Base-by-base conservation (phyloP, 2,329 filamentous ascomycete genomes). In the Pyrenophora graminea region DNA sequence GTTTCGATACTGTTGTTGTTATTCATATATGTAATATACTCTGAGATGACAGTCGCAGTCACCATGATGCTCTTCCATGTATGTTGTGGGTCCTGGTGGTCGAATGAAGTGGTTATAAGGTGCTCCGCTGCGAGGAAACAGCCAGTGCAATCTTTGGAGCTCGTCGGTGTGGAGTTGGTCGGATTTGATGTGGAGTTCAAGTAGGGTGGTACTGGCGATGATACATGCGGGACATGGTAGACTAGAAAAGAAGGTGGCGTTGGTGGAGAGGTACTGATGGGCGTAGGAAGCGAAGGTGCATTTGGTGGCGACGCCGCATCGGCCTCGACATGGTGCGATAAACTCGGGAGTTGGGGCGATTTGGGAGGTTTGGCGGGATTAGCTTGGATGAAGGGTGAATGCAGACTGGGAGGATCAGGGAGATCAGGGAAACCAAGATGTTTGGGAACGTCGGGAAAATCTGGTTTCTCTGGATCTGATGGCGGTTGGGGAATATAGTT, bases 51-150 rank as follows among this genome's bases (percentile, higher is more conserved):
- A 1, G 67, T 72, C 27, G 61, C 59, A 10, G 67, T 68, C 3
- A 68, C 62, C 0, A 66, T 56, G 5, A 62, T 43, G 44, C 58
- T 63, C 7, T 55, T 58, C 62, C 63, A 68, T 7, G 38, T 53
- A 33, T 48, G 55, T 27, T 4, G 37, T 2, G 12, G 38, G 13
- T 52, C 48, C 4, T 27, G 21, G n/a, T 41, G 10, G 4, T 51
- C 23, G 41, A 55, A 67, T 21, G 31, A 67, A 12, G 64, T 61
- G 3, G 66, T 70, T 6, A 55, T 36, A 6, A 66, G 67, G 12
- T 53, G 48, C 3, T 59, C 51, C 0, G 64, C 69, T 42, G 67
- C 55, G 9, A 72, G 51, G 1, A 64, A 59, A 40, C 70, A 72
- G 18, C 70, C 70, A 4, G 68, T 70, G 39, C 70, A 72, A n/a